phyloP scores from a whole-genome alignment of 78 protist genomes.

The Ministeria vibrans region DNA sequence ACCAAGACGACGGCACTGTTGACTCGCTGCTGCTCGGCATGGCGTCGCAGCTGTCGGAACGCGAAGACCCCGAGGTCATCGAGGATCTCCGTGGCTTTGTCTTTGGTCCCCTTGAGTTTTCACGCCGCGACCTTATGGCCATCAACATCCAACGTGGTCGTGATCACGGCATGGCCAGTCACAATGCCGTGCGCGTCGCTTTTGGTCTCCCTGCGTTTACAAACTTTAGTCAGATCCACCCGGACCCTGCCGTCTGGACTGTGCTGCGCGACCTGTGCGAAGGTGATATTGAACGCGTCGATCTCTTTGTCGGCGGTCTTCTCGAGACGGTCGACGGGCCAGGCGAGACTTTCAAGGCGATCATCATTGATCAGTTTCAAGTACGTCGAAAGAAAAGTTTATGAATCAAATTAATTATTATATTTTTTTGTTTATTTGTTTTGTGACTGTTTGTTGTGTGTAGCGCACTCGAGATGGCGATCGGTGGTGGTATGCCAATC shows the following conservation, averaged over 20 bases:
- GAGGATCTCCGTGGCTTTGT: background rate
- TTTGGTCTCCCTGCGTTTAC: background rate
- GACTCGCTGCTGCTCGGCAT: constrained; percentile 1
- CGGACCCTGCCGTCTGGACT: background rate
- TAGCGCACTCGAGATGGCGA: background rate
- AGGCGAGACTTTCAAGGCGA: background rate
- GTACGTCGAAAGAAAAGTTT: too few relatives aligned
- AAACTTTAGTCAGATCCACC: background rate
- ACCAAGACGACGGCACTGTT: too few relatives aligned
- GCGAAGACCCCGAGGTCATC: background rate
- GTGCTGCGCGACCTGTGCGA: background rate
- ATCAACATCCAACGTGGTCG: constrained; percentile 1
- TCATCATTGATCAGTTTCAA: background rate
- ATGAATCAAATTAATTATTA: too few relatives aligned
- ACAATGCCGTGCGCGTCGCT: background rate
- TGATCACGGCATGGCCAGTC: background rate
- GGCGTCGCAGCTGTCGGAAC: background rate
- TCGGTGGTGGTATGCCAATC: background rate
- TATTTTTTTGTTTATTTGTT: too few relatives aligned
- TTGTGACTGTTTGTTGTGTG: too few relatives aligned
- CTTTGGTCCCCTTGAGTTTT: background rate
- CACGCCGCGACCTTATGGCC: background rate
- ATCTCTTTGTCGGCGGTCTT: background rate
- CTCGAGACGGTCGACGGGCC: background rate
- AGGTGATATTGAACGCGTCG: background rate